Conservation (phyloP, 179 eudicot genomes). For the Monotropa hypopitys region DNA sequence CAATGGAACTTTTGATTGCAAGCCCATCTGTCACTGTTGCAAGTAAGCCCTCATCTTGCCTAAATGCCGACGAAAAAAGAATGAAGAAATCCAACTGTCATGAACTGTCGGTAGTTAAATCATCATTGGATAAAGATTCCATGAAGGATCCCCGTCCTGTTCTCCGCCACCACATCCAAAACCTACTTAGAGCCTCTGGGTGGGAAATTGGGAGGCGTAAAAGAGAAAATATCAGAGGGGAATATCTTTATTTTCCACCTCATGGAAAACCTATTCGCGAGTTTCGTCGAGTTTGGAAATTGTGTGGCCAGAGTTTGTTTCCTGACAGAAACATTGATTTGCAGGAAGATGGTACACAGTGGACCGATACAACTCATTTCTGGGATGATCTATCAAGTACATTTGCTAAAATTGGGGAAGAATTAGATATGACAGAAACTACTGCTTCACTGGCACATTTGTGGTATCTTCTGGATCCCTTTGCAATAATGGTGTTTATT, state of each 20-base stretch:
- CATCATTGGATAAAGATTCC: conserved; percentile 25
- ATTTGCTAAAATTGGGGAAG: conserved; percentile 39
- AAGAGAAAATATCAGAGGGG: conserved; percentile 48
- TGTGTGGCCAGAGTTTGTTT: conserved; percentile 52
- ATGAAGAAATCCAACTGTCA: conserved; percentile 25
- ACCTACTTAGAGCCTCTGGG: conserved; percentile 54
- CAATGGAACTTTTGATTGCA: conserved; percentile 42
- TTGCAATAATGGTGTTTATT: conserved; percentile 57
- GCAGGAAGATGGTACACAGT: conserved; percentile 33
- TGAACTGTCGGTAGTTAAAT: conserved; percentile 28
- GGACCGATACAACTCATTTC: conserved; percentile 49
- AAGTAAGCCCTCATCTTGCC: conserved; percentile 21
- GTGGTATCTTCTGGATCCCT: conserved; percentile 84
- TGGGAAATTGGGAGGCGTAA: conserved; percentile 68
- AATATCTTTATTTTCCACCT: conserved; percentile 57
- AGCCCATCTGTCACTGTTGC: conserved; percentile 19
- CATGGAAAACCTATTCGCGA: conserved; percentile 59
- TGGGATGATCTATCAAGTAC: conserved; percentile 49
- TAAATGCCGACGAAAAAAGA: conserved; percentile 17
- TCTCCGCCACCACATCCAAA: conserved; percentile 51
- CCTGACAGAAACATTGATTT: conserved; percentile 21
- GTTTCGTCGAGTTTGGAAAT: conserved; percentile 62
- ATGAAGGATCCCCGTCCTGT: conserved; percentile 49
- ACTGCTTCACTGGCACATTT: conserved; percentile 33
- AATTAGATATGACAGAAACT: conserved; percentile 28